Percentiles rank a stretch among this genome's conserved stretches.
These are phyloP conservation scores for Solanum bulbocastanum DNA, from an alignment of 257 asterid genomes.

Conservation along the genomic window DNA sequence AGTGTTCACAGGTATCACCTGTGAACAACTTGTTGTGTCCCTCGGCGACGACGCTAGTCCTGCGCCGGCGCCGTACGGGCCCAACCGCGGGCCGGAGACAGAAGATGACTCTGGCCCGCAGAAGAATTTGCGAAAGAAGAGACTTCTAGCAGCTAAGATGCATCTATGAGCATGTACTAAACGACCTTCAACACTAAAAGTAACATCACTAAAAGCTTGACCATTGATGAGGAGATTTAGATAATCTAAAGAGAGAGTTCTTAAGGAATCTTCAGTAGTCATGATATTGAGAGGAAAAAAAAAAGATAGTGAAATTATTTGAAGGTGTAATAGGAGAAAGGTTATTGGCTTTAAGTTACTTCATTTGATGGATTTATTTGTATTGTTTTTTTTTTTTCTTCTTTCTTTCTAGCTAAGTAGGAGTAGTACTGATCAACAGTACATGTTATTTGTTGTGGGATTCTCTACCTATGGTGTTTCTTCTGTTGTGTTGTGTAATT, in stretches of 20 bases:
- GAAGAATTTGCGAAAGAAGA: slow-evolving; percentile 81
- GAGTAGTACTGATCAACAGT: neutral
- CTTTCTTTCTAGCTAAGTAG: neutral
- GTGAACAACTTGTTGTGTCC: slow-evolving; percentile 6
- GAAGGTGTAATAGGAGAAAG: neutral
- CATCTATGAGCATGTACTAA: slow-evolving; percentile 87
- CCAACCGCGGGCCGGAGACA: neutral
- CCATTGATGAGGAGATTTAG: slow-evolving; percentile 94
- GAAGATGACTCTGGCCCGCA: slow-evolving; percentile 44
- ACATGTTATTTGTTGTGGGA: slow-evolving; percentile 19
- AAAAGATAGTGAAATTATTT: slow-evolving; percentile 1
- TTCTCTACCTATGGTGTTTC: slow-evolving; percentile 3
- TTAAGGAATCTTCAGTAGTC: slow-evolving; percentile 56
- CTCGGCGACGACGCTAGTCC: slow-evolving; percentile 9
- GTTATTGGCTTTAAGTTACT: slow-evolving; percentile 1
- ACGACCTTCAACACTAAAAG: slow-evolving; percentile 95
- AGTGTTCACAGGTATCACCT: slow-evolving; percentile 72
- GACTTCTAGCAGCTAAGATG: slow-evolving; percentile 87
- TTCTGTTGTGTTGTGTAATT: slow-evolving; percentile 11
- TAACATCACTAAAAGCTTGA: slow-evolving; percentile 92
- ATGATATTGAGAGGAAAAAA: neutral
- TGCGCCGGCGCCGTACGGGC: neutral
- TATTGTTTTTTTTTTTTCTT: neutral
- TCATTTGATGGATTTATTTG: neutral
- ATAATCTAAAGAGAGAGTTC: slow-evolving; percentile 80